These are phyloP conservation scores for Syzygium grande DNA, from an alignment of 345 rosid genomes.

Conservation along the genomic window DNA sequence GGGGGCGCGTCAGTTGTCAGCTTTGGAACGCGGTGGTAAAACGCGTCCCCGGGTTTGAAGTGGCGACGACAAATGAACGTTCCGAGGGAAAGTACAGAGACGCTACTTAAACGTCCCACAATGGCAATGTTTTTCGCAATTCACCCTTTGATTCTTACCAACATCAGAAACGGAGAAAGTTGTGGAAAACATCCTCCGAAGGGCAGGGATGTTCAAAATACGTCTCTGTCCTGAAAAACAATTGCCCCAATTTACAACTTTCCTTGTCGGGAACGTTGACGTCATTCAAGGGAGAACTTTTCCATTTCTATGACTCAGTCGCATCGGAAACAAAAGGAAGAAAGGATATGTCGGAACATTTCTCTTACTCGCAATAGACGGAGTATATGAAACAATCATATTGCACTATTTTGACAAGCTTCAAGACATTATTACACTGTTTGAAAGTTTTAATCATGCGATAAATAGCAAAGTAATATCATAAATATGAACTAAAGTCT, in stretches of 20 bases:
- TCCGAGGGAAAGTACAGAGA: not conserved
- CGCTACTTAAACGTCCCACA: not conserved
- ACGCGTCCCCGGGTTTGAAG: too few species aligned
- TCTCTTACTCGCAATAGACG: not conserved
- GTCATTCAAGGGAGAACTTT: not conserved
- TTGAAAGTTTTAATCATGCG: not conserved
- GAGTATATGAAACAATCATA: not conserved
- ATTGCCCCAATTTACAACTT: not conserved
- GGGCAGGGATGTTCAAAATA: not conserved
- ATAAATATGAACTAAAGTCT: too few species aligned
- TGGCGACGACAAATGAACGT: not conserved
- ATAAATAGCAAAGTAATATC: not conserved
- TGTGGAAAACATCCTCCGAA: not conserved
- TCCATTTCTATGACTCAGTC: not conserved
- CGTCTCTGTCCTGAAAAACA: not conserved
- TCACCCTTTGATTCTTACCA: not conserved
- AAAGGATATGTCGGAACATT: not conserved
- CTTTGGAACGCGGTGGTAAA: too few species aligned
- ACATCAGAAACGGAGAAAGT: not conserved
- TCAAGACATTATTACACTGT: not conserved
- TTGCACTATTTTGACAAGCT: not conserved
- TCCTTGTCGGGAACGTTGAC: fast-evolving
- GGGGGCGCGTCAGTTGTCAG: not conserved
- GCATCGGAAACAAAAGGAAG: not conserved
- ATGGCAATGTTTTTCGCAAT: not conserved